These are phyloP conservation scores for Triglochin maritima DNA, from an alignment of 106 monocot species.

Conservation along the genomic window DNA sequence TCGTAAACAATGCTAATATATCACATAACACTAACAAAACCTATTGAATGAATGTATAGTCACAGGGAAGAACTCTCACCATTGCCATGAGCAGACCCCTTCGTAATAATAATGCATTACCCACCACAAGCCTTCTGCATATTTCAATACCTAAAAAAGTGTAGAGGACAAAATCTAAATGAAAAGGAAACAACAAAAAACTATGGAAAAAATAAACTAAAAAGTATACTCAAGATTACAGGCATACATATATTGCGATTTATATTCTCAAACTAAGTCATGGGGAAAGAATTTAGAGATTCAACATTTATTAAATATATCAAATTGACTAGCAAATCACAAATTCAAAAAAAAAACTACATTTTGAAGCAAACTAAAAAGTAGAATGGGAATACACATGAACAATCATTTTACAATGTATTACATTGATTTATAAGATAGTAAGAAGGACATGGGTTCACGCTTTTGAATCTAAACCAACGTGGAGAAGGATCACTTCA, in stretches of 20 bases:
- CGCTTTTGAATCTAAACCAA: too few relatives aligned
- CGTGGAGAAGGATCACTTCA: too few relatives aligned
- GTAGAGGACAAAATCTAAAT: constrained; percentile 1
- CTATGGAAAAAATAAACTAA: background rate
- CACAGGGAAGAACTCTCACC: constrained; percentile 24
- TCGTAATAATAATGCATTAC: constrained; percentile 99
- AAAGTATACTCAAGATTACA: background rate
- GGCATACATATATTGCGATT: background rate
- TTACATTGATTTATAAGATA: too few relatives aligned
- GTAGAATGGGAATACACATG: too few relatives aligned
- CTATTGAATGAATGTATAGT: background rate
- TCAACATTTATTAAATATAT: too few relatives aligned
- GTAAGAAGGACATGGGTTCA: too few relatives aligned
- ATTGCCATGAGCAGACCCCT: constrained; percentile 97
- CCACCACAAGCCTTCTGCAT: constrained; percentile 95
- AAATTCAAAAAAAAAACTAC: too few relatives aligned
- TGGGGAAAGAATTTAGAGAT: too few relatives aligned
- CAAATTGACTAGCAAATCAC: too few relatives aligned
- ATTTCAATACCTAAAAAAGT: constrained; percentile 47
- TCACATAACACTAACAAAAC: background rate
- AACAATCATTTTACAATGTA: too few relatives aligned
- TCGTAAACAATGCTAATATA: background rate
- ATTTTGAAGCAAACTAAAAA: too few relatives aligned
- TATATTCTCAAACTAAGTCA: background rate
- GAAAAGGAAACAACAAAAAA: background rate